These are phyloP conservation scores for Lactarius akahatsu DNA, from an alignment of 768 basidiomycete genomes.

Conservation along the genomic window DNA sequence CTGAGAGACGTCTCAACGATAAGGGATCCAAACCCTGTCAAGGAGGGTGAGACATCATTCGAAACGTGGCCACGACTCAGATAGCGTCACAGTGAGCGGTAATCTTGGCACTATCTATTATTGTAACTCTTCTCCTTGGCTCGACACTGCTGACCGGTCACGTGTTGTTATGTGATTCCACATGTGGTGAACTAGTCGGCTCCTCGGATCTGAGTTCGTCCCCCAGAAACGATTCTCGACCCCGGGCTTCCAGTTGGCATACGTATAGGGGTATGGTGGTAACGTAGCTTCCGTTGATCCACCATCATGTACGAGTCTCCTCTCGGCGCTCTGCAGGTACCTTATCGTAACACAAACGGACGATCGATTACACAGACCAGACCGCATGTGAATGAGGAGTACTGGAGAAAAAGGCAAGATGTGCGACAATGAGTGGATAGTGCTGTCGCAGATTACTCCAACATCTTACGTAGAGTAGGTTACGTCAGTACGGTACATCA, in stretches of 20 bases:
- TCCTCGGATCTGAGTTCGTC: background rate
- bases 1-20: background rate
- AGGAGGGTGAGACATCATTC: background rate
- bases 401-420: background rate
- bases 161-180: background rate
- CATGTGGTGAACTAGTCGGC: background rate
- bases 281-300: background rate
- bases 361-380: background rate
- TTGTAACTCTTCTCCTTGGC: background rate
- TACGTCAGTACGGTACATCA: slow-evolving; percentile 8
- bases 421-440: background rate
- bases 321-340: background rate
- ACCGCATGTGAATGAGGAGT: background rate
- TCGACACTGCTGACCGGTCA: background rate
- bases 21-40: background rate
- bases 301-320: background rate
- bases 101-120: background rate
- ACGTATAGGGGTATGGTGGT: background rate
- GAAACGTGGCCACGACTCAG: background rate
- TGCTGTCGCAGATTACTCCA: slow-evolving; percentile 6
- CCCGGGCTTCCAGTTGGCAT: background rate
- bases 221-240: background rate
- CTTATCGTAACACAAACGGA: background rate
- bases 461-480: slow-evolving; percentile 1
- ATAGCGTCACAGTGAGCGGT: background rate